Evolutionary conservation across 768 basidiomycete genomes (phyloP), one percentile per base, ranked within the genome.

Genomic region (Suillus placidus): DNA sequence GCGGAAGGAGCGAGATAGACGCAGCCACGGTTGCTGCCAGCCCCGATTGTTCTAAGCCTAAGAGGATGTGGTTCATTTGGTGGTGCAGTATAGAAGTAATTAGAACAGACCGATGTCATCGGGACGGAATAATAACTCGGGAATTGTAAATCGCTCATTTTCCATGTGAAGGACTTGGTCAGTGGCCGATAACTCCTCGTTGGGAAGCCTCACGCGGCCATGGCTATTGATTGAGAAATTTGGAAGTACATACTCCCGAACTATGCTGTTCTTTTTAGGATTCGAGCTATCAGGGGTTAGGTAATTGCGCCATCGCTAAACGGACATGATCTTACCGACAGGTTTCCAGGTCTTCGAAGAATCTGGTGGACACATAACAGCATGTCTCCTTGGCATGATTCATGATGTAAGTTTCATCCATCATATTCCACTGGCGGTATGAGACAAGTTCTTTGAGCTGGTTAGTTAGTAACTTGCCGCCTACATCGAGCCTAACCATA

Each of bases 361-460:
- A 95, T 72, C 88, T 79, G 23, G 80, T 80, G 14, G 93, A 88
- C 63, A 97, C 90, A 76, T 90, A 97, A 78, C 94, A 95, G 74
- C 94, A 95, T 18, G 86, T 77, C 77, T 98, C 95, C 77, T 97
- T 95, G 71, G 94, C 91, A 71, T 91, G 86, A 79, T 97, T 95
- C 82, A 97, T 90, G 73, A 98, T 92, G 76, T 91, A 87, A 3
- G 94, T 96, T 76, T 98, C 91, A 72, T 97, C 95, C 89, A 96
- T 95, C 93, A 98, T 94, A 76, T 98, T 94, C 93, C 94, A 98
- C 74, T 98, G 96, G 52, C 97, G 89, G 76, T 92, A 98, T 14
- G 95, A 97, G 6, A 96, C 87, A 54, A 96, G 84, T 73, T 96
- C 93, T 74, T 97, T 97, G 30, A 99, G 85, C 61, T 97, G 93